Evolutionary conservation across 176 grass and related monocot species (phyloP).

Genomic region (Oryza officinalis): DNA sequence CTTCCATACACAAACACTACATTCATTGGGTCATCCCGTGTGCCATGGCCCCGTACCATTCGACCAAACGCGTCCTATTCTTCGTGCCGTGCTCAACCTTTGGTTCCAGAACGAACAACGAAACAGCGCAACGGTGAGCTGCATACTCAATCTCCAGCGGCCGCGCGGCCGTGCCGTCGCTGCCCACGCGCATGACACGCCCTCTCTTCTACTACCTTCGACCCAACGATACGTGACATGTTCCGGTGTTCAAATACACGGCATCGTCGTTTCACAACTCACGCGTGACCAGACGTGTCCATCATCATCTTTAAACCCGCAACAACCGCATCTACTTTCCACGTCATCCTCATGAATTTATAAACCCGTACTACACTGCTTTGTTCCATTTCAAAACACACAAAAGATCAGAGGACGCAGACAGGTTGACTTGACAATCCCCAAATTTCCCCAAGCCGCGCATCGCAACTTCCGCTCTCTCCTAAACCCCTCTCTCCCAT

Average conservation of each 20-base stretch:
- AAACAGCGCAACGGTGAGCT: not conserved
- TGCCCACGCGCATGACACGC: too few relatives aligned
- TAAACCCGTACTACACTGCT: too few relatives aligned
- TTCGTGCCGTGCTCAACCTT: not conserved
- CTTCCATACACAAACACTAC: too few relatives aligned
- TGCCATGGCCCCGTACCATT: too few relatives aligned
- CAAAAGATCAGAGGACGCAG: not conserved
- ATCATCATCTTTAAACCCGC: too few relatives aligned
- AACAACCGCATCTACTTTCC: not conserved
- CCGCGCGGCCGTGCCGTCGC: too few relatives aligned
- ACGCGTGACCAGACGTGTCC: not conserved
- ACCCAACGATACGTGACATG: not conserved
- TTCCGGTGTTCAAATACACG: too few relatives aligned
- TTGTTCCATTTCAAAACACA: not conserved
- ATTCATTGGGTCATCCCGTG: too few relatives aligned
- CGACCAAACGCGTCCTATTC: too few relatives aligned
- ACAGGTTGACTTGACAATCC: not conserved
- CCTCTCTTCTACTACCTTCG: not conserved
- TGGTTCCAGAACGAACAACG: not conserved
- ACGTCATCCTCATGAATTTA: not conserved
- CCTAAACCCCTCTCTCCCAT: not conserved
- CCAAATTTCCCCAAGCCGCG: not conserved
- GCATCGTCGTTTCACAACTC: not conserved
- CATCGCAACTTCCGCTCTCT: not conserved
- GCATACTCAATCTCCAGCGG: not conserved